A percentile compares a stretch with the other conserved stretches of the same genome.
Conservation (phyloP, 192 early-diverging fungal genomes). For the Gonapodya sp. region DNA sequence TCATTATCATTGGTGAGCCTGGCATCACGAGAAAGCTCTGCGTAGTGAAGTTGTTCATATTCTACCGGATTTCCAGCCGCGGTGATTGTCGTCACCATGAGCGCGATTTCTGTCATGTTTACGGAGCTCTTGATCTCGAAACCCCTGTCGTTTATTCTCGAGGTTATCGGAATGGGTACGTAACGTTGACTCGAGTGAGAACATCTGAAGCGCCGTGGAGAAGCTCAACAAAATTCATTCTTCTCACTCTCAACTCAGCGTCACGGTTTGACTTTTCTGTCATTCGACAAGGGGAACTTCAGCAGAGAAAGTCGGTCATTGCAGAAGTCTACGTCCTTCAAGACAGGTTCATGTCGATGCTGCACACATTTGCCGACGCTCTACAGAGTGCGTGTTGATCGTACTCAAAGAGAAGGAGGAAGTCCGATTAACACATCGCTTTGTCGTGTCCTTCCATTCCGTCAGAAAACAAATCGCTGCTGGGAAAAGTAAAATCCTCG, state of each 20-base stretch:
- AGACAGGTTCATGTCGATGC: not conserved
- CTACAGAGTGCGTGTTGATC: not conserved
- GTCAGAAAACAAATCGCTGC: no score
- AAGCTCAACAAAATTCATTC: not conserved
- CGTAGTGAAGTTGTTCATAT: not conserved
- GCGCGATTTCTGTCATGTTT: not conserved
- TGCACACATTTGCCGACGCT: not conserved
- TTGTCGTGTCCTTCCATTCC: no score
- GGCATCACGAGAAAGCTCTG: no score
- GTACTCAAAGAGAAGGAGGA: no score
- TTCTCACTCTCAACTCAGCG: no score
- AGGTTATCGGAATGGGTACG: not conserved
- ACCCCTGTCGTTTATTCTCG: not conserved
- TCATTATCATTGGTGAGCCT: not conserved
- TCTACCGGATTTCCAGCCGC: not conserved
- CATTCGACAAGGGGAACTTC: not conserved
- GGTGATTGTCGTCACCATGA: not conserved
- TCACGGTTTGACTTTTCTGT: not conserved
- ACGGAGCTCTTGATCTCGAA: not conserved
- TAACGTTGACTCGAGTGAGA: not conserved
- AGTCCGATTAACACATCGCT: no score
- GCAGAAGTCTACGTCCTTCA: not conserved
- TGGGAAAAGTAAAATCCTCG: no score
- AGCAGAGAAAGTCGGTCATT: not conserved
- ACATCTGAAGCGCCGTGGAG: not conserved